Evolutionary conservation across 352 stramenopile species (phyloP).

Genomic region (Phytophthora pluvialis): DNA sequence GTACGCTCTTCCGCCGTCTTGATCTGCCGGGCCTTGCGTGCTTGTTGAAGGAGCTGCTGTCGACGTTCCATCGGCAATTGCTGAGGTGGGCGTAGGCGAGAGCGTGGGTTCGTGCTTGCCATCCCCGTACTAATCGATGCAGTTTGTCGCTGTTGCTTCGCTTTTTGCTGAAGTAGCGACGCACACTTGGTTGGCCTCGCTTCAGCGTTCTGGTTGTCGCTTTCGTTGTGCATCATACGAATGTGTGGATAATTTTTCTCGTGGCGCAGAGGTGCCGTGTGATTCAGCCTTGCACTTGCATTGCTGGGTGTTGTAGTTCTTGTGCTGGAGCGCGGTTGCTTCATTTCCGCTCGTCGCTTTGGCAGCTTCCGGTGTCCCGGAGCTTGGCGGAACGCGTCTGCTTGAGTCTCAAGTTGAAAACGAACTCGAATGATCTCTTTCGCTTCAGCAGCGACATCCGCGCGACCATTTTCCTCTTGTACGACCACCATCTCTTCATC

Average conservation of each 20-base stretch:
- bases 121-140: not conserved
- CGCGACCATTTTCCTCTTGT: slow-evolving; percentile 1
- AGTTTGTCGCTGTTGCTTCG: not conserved
- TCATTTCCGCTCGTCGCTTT: slow-evolving; percentile 9
- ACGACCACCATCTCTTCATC: not conserved
- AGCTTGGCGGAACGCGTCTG: slow-evolving; percentile 39
- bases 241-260: slow-evolving; percentile 10
- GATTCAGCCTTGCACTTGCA: not conserved
- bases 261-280: not conserved
- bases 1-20: slow-evolving; percentile 24
- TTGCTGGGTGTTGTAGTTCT: not conserved
- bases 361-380: not conserved
- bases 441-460: slow-evolving; percentile 26
- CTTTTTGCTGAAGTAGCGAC: not conserved
- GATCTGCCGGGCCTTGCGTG: slow-evolving; percentile 26
- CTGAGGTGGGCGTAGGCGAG: not conserved
- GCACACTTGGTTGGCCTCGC: not conserved
- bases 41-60: slow-evolving; percentile 38
- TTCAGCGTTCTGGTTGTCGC: slow-evolving; percentile 20
- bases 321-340: not conserved
- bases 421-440: slow-evolving; percentile 58
- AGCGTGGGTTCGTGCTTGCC: slow-evolving; percentile 5
- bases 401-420: slow-evolving; percentile 53
- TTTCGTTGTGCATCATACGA: not conserved
- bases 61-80: slow-evolving; percentile 48